Percentiles rank a stretch among this genome's conserved stretches.
phyloP scores from a whole-genome alignment of 2,329 filamentous ascomycete genomes.

The Fusarium tuaranense region DNA sequence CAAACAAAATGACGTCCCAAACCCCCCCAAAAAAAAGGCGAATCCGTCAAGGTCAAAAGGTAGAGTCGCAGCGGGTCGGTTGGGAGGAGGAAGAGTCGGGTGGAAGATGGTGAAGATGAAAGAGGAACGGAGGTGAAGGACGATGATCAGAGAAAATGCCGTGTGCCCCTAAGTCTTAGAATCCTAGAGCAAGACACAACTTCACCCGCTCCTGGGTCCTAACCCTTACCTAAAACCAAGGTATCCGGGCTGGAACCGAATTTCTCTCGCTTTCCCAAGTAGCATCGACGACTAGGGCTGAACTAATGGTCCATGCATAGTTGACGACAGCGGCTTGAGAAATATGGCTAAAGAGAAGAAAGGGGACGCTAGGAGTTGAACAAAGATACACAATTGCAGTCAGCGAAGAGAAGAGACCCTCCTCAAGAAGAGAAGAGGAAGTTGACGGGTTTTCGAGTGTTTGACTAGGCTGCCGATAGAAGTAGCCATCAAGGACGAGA shows the following conservation, averaged over 20 bases:
- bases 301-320: constrained; percentile 26
- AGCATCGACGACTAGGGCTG: constrained; percentile 25
- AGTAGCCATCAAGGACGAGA: constrained; percentile 15
- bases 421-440: constrained; percentile 6
- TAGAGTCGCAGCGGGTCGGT: not conserved
- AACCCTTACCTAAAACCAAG: not conserved
- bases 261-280: constrained; percentile 11
- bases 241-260: constrained; percentile 6
- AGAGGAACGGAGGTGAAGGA: not conserved
- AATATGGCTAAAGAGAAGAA: constrained; percentile 13
- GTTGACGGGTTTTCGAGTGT: constrained; percentile 16
- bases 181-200: not conserved
- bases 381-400: constrained; percentile 14
- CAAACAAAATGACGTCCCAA: not conserved
- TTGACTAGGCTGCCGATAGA: constrained; percentile 15
- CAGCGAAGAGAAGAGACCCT: constrained; percentile 13
- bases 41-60: not conserved
- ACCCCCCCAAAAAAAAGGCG: not conserved
- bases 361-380: not conserved
- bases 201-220: not conserved
- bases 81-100: no score
- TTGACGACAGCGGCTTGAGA: constrained; percentile 21
- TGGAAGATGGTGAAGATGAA: not conserved
- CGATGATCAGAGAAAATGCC: not conserved
- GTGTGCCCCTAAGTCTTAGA: not conserved